Evolutionary conservation across 208 protist species (phyloP).

Genomic region (Crithidia acanthocephali): DNA sequence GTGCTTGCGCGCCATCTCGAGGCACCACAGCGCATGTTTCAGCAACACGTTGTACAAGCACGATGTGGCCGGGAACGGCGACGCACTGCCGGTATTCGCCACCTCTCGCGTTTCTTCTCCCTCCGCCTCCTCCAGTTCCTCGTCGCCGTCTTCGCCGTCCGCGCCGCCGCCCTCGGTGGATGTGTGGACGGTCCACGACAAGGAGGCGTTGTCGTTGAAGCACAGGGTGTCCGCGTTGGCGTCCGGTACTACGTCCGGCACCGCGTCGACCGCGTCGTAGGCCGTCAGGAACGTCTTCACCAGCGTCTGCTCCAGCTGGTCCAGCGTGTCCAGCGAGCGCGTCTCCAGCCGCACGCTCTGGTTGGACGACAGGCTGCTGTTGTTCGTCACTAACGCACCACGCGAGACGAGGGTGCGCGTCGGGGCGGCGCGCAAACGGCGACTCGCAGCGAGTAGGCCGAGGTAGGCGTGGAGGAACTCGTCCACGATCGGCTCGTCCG

Average conservation of each 20-base stretch:
- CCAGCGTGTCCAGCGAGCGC: slow-evolving; percentile 35
- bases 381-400: not conserved
- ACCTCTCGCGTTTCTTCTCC: not conserved
- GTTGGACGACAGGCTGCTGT: not conserved
- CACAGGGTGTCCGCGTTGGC: not conserved
- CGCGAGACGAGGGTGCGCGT: not conserved
- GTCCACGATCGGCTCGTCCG: slow-evolving; percentile 41
- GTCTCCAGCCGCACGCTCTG: slow-evolving; percentile 2
- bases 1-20: slow-evolving; percentile 3
- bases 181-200: not conserved
- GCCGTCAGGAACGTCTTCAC: slow-evolving; percentile 43
- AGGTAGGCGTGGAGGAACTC: slow-evolving; percentile 71
- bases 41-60: slow-evolving; percentile 37
- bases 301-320: slow-evolving; percentile 40
- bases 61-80: slow-evolving; percentile 20
- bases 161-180: not conserved
- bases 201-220: not conserved
- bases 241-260: not conserved
- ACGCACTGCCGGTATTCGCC: not conserved
- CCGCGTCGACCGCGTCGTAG: slow-evolving; percentile 4
- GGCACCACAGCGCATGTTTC: slow-evolving; percentile 37
- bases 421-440: slow-evolving; percentile 20
- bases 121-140: not conserved
- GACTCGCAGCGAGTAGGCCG: slow-evolving; percentile 47
- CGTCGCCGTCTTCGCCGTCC: not conserved